phyloP scores from a whole-genome alignment of 371 early-diverging fungal genomes.

The Cokeromyces recurvatus region DNA sequence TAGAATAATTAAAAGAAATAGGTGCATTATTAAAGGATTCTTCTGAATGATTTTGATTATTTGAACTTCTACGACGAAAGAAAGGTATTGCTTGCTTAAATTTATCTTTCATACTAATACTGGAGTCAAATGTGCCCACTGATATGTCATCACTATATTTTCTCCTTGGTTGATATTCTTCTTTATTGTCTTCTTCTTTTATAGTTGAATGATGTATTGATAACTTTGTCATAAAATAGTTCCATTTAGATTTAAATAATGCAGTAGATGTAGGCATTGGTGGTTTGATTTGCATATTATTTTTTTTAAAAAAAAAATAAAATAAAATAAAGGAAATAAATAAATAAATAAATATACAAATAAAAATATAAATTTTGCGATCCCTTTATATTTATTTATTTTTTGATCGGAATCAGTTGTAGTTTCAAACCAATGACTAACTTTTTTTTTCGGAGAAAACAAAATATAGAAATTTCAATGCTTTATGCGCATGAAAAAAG shows the following conservation, averaged over 20 bases:
- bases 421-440: not conserved
- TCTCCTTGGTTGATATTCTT: constrained; percentile 2
- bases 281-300: constrained; percentile 8
- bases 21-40: not conserved
- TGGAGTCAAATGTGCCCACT: constrained; percentile 18
- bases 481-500: too few species aligned
- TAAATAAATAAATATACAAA: too few species aligned
- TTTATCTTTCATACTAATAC: constrained; percentile 6
- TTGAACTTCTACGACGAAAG: constrained; percentile 8
- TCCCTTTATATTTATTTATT: too few species aligned
- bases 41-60: not conserved
- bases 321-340: not conserved
- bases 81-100: constrained; percentile 17
- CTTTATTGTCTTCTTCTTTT: not conserved
- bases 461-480: too few species aligned
- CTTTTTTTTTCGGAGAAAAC: too few species aligned
- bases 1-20: not conserved
- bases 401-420: too few species aligned
- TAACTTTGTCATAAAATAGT: constrained; percentile 5
- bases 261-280: constrained; percentile 6
- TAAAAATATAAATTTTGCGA: not conserved
- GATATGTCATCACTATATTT: constrained; percentile 17
- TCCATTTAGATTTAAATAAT: constrained; percentile 6
- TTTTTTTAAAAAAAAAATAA: not conserved
- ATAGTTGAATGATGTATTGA: not conserved